Conservation (phyloP, 441 rosid genomes). For the Arabidopsis hybrid region DNA sequence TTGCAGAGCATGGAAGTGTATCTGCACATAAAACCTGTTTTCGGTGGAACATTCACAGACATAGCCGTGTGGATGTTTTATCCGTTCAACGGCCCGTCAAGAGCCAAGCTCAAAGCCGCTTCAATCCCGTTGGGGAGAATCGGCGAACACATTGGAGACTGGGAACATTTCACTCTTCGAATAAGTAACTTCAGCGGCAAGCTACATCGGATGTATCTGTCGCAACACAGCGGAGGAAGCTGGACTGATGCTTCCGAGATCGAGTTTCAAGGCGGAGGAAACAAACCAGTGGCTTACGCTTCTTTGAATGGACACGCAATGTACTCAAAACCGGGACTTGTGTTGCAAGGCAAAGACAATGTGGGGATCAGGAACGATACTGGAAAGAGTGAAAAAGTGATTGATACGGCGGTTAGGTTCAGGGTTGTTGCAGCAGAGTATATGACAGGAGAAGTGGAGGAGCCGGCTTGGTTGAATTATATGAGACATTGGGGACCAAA, state of each 20-base stretch:
- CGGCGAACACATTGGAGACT: constrained; percentile 91
- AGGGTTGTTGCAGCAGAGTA: constrained; percentile 60
- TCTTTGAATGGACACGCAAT: constrained; percentile 83
- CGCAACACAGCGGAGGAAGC: constrained; percentile 72
- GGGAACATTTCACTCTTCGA: constrained; percentile 89
- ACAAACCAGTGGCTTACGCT: constrained; percentile 63
- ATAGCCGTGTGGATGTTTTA: constrained; percentile 78
- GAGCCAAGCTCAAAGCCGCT: constrained; percentile 63
- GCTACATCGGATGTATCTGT: constrained; percentile 56
- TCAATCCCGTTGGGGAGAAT: constrained; percentile 60
- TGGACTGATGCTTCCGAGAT: constrained; percentile 68
- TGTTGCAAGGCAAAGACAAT: constrained; percentile 64
- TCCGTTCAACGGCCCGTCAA: constrained; percentile 85
- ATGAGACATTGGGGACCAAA: constrained; percentile 86
- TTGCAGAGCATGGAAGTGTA: constrained; percentile 57
- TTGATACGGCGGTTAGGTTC: constrained; percentile 57
- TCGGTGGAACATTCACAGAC: constrained; percentile 79
- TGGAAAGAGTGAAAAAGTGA: constrained; percentile 53
- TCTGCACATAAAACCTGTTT: constrained; percentile 75
- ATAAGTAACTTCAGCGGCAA: constrained; percentile 81
- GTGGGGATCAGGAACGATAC: constrained; percentile 80
- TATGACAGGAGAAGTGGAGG: constrained; percentile 44
- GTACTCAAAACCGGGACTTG: constrained; percentile 65
- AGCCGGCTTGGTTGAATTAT: constrained; percentile 77
- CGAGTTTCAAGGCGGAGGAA: constrained; percentile 59